A percentile compares a stretch with the other conserved stretches of the same genome.
Evolutionary conservation across 2,329 filamentous ascomycete species (phyloP).

Genomic region (Trichoderma lentiforme): DNA sequence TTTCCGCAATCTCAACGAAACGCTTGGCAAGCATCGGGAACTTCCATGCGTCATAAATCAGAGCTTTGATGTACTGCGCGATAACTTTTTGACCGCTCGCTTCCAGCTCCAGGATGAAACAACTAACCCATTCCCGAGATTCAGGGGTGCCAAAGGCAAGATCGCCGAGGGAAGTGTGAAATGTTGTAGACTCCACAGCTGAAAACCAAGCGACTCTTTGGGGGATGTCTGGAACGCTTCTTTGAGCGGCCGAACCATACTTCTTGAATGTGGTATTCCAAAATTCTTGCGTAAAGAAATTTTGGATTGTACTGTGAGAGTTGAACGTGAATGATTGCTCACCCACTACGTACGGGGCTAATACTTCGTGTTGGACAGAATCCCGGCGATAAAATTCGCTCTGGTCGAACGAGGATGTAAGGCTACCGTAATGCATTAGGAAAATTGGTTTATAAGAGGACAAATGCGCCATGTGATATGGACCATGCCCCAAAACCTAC

Average conservation of each 20-base stretch:
- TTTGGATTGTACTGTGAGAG: constrained; percentile 19
- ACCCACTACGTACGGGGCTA: neutral
- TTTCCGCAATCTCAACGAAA: constrained; percentile 14
- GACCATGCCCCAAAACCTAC: constrained; percentile 25
- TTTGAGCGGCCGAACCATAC: constrained; percentile 27
- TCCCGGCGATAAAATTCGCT: neutral
- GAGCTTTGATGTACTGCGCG: constrained; percentile 20
- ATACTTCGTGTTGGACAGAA: neutral
- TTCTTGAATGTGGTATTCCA: constrained; percentile 27
- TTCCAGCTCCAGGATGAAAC: neutral
- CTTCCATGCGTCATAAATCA: constrained; percentile 22
- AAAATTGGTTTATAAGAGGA: constrained; percentile 16
- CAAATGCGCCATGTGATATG: constrained; percentile 21
- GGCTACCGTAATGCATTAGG: constrained; percentile 15
- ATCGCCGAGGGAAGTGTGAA: neutral
- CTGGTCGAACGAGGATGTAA: neutral
- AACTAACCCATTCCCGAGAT: neutral
- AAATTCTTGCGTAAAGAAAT: constrained; percentile 27
- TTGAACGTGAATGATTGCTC: constrained; percentile 19
- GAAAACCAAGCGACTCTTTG: constrained; percentile 23
- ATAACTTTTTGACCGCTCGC: constrained; percentile 10
- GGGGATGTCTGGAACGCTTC: constrained; percentile 20
- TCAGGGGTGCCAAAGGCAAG: neutral
- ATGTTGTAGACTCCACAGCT: neutral
- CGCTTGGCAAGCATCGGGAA: constrained; percentile 21